Base-by-base conservation (phyloP, 441 rosid genomes). In the Breynia disticha region DNA sequence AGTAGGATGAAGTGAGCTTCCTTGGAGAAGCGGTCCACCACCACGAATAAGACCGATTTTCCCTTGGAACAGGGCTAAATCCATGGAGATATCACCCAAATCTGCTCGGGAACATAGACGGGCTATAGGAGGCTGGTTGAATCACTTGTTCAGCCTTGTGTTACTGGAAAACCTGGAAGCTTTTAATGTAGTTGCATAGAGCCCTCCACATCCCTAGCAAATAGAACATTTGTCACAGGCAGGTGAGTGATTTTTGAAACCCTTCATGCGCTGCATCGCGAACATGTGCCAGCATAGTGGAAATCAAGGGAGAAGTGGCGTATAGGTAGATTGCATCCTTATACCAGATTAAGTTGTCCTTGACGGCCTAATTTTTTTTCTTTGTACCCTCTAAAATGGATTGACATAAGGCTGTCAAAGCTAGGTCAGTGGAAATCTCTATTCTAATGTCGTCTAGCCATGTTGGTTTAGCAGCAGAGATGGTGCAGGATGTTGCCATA, bases 21-120 rank as follows among this genome's bases (percentile, higher is more conserved):
- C 39, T 21, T 50, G 7, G 39, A 19, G 7, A 50, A 50, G 1
- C 54, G 54, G 2, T 50, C 54, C 0, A 50, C 54, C 3, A 50
- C 35, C 1, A 28, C 19, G 2, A 7, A 13, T 1, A 50, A 5
- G n/a, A 22, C 35, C 0, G 39, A 50, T 19, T 50, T 19, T 2
- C 35, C 39, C 4, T 50, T 6, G 1, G 19, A 5, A 4, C 13
- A 11, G 0, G 54, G 35, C 11, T 3, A 50, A 50, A 11, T 50
- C 16, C 54, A 50, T 50, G 13, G 54, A 21, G 14, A 50, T 21
- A n/a, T 50, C 10, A 0, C 18, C 54, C 54, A 50, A 3, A 50
- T 18, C 2, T 19, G 54, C 0, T 17, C 12, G 3, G 54, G 54
- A 50, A 50, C 4, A 0, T 1, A 2, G 2, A 50, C 9, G 0